Percentiles rank a stretch among this genome's conserved stretches.
These are phyloP conservation scores for Silene coronaria DNA, from an alignment of 179 eudicot genomes.

Conservation along the genomic window DNA sequence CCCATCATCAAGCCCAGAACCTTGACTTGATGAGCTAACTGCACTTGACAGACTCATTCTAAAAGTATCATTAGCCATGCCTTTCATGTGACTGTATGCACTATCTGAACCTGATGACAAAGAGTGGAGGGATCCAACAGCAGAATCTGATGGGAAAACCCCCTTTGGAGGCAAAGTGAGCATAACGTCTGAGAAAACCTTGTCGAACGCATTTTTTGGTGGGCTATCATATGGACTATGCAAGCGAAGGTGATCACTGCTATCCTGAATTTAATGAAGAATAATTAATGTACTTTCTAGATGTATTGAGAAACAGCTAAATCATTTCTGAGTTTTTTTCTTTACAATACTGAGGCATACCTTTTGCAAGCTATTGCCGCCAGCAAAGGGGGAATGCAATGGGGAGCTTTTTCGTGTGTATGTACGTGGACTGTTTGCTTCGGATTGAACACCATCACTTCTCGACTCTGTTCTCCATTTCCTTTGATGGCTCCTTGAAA, in stretches of 20 bases:
- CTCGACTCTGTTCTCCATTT: conserved; percentile 95
- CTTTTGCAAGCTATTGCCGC: conserved; percentile 67
- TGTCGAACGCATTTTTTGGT: conserved; percentile 69
- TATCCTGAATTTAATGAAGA: conserved; percentile 51
- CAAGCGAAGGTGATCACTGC: conserved; percentile 58
- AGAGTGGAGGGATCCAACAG: conserved; percentile 70
- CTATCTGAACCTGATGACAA: conserved; percentile 83
- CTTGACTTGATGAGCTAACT: conserved; percentile 96
- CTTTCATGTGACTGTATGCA: conserved; percentile 68
- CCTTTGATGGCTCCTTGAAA: conserved; percentile 76
- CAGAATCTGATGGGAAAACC: conserved; percentile 62
- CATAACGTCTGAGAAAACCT: conserved; percentile 69
- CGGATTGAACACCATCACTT: conserved; percentile 89
- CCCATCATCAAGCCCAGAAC: conserved; percentile 94
- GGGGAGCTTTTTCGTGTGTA: conserved; percentile 88
- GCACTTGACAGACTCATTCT: conserved; percentile 95
- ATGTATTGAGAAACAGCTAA: conserved; percentile 2
- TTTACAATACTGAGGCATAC: conserved; percentile 23
- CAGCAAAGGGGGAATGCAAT: conserved; percentile 73
- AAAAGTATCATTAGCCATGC: conserved; percentile 64
- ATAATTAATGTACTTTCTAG: conserved; percentile 9
- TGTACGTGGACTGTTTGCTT: conserved; percentile 91
- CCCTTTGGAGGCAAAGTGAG: conserved; percentile 63
- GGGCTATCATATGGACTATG: conserved; percentile 86
- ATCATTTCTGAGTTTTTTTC: background rate